Evolutionary conservation across 345 rosid genomes (phyloP).

Genomic region (Aquilaria malaccensis): DNA sequence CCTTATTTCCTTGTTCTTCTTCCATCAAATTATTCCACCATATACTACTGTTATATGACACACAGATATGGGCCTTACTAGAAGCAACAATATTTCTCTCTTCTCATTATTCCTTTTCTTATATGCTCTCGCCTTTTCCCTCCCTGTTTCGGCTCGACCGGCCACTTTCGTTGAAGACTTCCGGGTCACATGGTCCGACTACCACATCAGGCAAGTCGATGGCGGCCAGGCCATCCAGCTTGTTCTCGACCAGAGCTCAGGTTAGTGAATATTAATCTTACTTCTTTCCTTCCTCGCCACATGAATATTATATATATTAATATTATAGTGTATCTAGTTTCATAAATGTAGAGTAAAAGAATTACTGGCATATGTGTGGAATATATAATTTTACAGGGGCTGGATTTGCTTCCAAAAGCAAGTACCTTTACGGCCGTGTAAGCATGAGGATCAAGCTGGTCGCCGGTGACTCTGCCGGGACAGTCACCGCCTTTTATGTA

Average conservation of each 20-base stretch:
- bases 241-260: constrained; percentile 72
- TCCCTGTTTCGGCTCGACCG: constrained; percentile 39
- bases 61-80: no score
- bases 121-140: constrained; percentile 19
- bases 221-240: constrained; percentile 81
- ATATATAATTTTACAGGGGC: constrained; percentile 37
- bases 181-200: constrained; percentile 57
- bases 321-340: neutral
- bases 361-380: neutral
- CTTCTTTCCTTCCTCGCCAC: constrained; percentile 8
- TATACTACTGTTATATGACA: no score
- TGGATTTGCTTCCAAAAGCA: constrained; percentile 80
- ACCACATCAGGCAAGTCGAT: constrained; percentile 60
- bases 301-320: constrained; percentile 5
- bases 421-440: constrained; percentile 73
- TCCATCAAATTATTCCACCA: no score
- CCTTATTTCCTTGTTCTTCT: no score
- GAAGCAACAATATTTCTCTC: constrained; percentile 7
- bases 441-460: constrained; percentile 94
- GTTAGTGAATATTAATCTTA: constrained; percentile 14
- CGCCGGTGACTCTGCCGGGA: constrained; percentile 98
- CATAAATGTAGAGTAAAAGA: neutral
- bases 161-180: constrained; percentile 64
- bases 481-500: constrained; percentile 95
- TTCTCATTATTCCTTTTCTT: constrained; percentile 13